A percentile compares a stretch with the other conserved stretches of the same genome.
Evolutionary conservation across 495 filamentous ascomycete genomes (phyloP).

Genomic region (Penicillium flavigenum): DNA sequence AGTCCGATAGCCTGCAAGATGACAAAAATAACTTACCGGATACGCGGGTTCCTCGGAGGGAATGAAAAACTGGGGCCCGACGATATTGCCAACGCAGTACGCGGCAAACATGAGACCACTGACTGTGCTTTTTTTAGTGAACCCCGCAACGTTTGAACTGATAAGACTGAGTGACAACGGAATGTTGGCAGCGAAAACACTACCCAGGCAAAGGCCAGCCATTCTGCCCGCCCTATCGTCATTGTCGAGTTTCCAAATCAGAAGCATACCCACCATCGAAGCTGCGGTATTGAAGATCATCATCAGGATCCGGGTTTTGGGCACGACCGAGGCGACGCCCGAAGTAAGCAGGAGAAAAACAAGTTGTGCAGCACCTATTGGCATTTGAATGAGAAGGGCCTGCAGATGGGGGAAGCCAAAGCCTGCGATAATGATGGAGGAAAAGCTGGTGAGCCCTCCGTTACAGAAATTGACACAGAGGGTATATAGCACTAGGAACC

Average conservation of each 20-base stretch:
- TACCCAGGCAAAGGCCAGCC: slow-evolving; percentile 54
- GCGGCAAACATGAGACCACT: slow-evolving; percentile 40
- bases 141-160: slow-evolving; percentile 60
- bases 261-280: slow-evolving; percentile 54
- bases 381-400: slow-evolving; percentile 39
- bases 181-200: slow-evolving; percentile 53
- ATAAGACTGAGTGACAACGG: slow-evolving; percentile 57
- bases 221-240: slow-evolving; percentile 51
- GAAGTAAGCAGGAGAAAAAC: slow-evolving; percentile 36
- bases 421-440: slow-evolving; percentile 38
- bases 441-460: slow-evolving; percentile 48
- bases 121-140: slow-evolving; percentile 60
- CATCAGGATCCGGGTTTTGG: slow-evolving; percentile 31
- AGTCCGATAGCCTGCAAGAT: no score
- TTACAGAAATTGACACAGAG: slow-evolving; percentile 46
- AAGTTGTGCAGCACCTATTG: slow-evolving; percentile 38
- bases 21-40: slow-evolving; percentile 23
- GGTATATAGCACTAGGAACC: slow-evolving; percentile 40
- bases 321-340: slow-evolving; percentile 31
- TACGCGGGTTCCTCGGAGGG: slow-evolving; percentile 37
- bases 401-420: slow-evolving; percentile 43
- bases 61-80: slow-evolving; percentile 40
- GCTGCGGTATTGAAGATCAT: slow-evolving; percentile 33
- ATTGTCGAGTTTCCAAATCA: slow-evolving; percentile 57
- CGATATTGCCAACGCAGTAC: slow-evolving; percentile 43